Conservation (phyloP, 1,139 yeast genomes). For the Cylindricascospora bacillispora region DNA sequence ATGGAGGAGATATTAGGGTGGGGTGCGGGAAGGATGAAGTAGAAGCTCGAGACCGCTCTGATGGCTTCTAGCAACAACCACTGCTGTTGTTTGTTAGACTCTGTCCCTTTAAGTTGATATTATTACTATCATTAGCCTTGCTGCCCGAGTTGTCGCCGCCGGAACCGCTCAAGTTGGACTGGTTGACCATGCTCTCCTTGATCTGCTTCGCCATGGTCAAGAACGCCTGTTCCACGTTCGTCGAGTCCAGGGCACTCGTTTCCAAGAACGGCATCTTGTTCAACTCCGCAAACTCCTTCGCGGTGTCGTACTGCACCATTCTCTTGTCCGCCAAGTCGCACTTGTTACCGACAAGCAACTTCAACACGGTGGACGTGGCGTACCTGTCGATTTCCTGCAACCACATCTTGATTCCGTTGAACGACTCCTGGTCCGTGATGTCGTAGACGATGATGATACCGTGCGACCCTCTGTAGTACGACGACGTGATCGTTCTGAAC, state of each 20-base stretch:
- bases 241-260: slow-evolving; percentile 89
- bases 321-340: slow-evolving; percentile 90
- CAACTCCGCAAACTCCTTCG: slow-evolving; percentile 96
- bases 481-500: slow-evolving; percentile 93
- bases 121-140: slow-evolving; percentile 43
- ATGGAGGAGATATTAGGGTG: too few species aligned
- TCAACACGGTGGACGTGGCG: slow-evolving; percentile 96
- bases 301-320: slow-evolving; percentile 91
- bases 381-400: slow-evolving; percentile 96
- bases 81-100: slow-evolving; percentile 56
- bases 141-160: slow-evolving; percentile 17
- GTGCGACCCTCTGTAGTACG: slow-evolving; percentile 97
- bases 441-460: slow-evolving; percentile 97
- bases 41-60: too few species aligned
- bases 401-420: slow-evolving; percentile 97
- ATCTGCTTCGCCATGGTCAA: slow-evolving; percentile 98
- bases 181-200: slow-evolving; percentile 84
- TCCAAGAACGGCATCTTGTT: slow-evolving; percentile 92
- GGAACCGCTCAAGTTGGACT: slow-evolving; percentile 31
- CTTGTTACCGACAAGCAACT: slow-evolving; percentile 91
- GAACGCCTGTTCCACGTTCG: slow-evolving; percentile 97
- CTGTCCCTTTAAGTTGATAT: slow-evolving; percentile 83
- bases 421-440: slow-evolving; percentile 95
- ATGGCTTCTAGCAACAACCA: slow-evolving; percentile 51
- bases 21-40: too few species aligned